Conservation (phyloP, 1,284 basidiomycete genomes). For the Pyrrhoderma lamaoense region DNA sequence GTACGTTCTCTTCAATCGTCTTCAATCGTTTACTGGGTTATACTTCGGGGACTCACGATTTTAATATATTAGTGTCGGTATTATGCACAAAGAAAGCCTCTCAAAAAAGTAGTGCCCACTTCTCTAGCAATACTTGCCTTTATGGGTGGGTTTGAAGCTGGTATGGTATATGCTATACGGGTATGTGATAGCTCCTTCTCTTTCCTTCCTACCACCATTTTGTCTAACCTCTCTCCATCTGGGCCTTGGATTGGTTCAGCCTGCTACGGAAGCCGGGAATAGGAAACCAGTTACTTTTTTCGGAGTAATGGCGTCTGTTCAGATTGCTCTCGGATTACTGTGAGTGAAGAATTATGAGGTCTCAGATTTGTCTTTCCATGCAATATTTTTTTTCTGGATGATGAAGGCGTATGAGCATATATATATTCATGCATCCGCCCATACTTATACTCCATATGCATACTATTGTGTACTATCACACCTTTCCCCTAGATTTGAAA, state of each 20-base stretch:
- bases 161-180: conserved; percentile 50
- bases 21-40: too few relatives aligned
- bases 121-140: conserved; percentile 33
- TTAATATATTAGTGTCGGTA: conserved; percentile 67
- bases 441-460: too few relatives aligned
- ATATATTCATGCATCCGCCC: too few relatives aligned
- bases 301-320: conserved; percentile 55
- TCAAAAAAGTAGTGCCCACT: conserved; percentile 25
- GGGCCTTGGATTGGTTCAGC: too few relatives aligned
- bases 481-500: too few relatives aligned
- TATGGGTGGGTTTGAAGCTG: conserved; percentile 53
- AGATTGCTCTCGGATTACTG: conserved; percentile 58
- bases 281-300: conserved; percentile 48
- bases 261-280: conserved; percentile 39
- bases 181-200: conserved; percentile 32
- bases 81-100: conserved; percentile 41
- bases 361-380: not conserved
- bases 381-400: too few relatives aligned
- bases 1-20: too few relatives aligned
- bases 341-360: conserved; percentile 25
- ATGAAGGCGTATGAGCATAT: too few relatives aligned
- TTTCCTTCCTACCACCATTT: too few relatives aligned
- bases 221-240: too few relatives aligned
- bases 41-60: too few relatives aligned
- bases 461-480: too few relatives aligned